These are phyloP conservation scores for Cryptococcus sp. DNA, from an alignment of 1,284 basidiomycete species.

Conservation along the genomic window DNA sequence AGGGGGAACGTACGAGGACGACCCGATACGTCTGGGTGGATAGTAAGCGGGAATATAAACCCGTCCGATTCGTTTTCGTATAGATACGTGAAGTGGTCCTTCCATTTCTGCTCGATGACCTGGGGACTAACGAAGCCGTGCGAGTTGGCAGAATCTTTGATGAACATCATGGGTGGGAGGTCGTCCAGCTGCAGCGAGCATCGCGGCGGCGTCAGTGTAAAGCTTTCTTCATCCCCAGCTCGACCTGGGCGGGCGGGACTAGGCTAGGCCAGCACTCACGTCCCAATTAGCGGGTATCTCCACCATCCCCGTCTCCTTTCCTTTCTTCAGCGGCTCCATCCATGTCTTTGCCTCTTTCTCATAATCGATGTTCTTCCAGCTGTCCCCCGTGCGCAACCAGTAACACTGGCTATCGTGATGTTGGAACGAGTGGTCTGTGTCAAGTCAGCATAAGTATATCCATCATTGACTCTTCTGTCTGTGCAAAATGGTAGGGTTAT, in stretches of 20 bases:
- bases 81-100: conserved; percentile 70
- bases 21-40: conserved; percentile 73
- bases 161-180: conserved; percentile 73
- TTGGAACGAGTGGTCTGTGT: conserved; percentile 60
- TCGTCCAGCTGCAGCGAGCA: conserved; percentile 56
- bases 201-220: conserved; percentile 32
- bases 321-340: conserved; percentile 73
- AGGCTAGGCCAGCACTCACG: conserved; percentile 25
- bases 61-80: conserved; percentile 62
- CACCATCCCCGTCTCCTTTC: conserved; percentile 68
- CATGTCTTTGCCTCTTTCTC: conserved; percentile 63
- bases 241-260: no score
- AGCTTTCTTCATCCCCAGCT: not conserved
- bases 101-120: conserved; percentile 74
- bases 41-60: conserved; percentile 74
- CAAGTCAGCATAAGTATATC: not conserved
- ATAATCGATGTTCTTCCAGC: conserved; percentile 76
- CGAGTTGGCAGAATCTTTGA: conserved; percentile 66
- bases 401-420: conserved; percentile 66
- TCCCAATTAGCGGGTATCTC: conserved; percentile 73
- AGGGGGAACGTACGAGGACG: conserved; percentile 32
- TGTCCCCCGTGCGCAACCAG: conserved; percentile 68
- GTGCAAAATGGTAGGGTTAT: not conserved
- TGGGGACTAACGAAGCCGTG: conserved; percentile 73
- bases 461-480: not conserved